A percentile compares a stretch with the other conserved stretches of the same genome.
phyloP scores from a whole-genome alignment of 352 stramenopile genomes.

The Blastocystis sp. region DNA sequence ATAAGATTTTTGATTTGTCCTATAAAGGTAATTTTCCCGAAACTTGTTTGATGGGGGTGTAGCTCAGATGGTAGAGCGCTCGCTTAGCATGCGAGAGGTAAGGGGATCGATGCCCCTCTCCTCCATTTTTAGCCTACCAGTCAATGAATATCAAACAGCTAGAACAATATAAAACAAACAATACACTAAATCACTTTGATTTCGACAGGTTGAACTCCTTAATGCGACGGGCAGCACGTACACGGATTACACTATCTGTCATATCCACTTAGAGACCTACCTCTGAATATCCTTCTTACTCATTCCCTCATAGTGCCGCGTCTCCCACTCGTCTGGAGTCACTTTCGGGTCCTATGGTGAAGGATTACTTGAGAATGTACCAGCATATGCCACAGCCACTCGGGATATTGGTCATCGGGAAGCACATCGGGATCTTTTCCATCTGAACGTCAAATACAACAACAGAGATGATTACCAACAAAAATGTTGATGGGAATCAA shows the following conservation, averaged over 20 bases:
- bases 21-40: neutral
- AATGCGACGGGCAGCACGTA: neutral
- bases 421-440: slow-evolving; percentile 54
- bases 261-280: neutral
- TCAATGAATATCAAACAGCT: neutral
- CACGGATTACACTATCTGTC: slow-evolving; percentile 12
- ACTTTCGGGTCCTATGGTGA: slow-evolving; percentile 10
- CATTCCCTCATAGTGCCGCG: slow-evolving; percentile 19
- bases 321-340: slow-evolving; percentile 51
- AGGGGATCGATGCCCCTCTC: slow-evolving; percentile 51
- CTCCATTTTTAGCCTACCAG: neutral
- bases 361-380: neutral
- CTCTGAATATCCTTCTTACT: slow-evolving; percentile 17
- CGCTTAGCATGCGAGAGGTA: slow-evolving; percentile 53
- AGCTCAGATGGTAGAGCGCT: slow-evolving; percentile 49
- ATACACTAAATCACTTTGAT: slow-evolving; percentile 27
- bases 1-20: neutral
- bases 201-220: slow-evolving; percentile 58
- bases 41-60: neutral
- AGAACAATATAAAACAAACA: slow-evolving; percentile 11
- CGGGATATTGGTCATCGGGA: slow-evolving; percentile 57
- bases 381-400: slow-evolving; percentile 57
- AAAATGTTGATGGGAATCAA: slow-evolving; percentile 58
- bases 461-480: neutral
- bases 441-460: neutral